Evolutionary conservation across 1,139 yeast genomes (phyloP), one percentile per base, ranked within the genome.

Genomic region (Candida frijolesensis): DNA sequence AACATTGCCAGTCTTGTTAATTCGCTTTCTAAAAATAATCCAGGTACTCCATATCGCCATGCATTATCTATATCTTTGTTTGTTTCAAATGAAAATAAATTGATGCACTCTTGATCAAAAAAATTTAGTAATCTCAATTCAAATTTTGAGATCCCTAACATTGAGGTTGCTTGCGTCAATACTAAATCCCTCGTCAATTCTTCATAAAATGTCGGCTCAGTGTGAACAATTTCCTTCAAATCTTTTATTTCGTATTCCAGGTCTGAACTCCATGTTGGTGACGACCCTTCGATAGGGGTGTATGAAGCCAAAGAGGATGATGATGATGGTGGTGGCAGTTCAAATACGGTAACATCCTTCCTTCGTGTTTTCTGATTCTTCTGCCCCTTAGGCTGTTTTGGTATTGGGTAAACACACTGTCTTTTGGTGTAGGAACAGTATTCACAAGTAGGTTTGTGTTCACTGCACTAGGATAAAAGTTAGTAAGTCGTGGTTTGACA

Each of bases 391-490:
- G n/a, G 33, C 16, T 47, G 46, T 27, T 34, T 47, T 1, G 50
- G 46, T n/a, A 39, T 25, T 1, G 68, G 64, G 50, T 72, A 72
- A 2, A 57, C 53, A 53, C 78, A 73, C 15, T 52, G 51, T 35
- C 75, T 55, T 15, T 54, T 54, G n/a, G 74, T 70, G 47, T 70
- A 70, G 4, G 43, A 45, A 51, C 78, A 72, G 54, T 73, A 73
- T 50, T 73, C 78, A 60, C 78, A 73, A 8, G 43, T 33, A 2
- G 79, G 79, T 49, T 60, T 62, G 2, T 52, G 64, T 50, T 72
- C 77, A 51, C 68, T 60, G 51, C 78, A 74, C 61, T 55, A 25
- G 10, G 30, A 14, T 11, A 16, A 16, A 16, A 19, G 15, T 30
- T 48, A 47, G 50, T 40, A 25, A 19, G 39, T 18, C n/a, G 22